These are phyloP conservation scores for Candida lessepsii DNA, from an alignment of 805 yeast genomes.

Conservation along the genomic window DNA sequence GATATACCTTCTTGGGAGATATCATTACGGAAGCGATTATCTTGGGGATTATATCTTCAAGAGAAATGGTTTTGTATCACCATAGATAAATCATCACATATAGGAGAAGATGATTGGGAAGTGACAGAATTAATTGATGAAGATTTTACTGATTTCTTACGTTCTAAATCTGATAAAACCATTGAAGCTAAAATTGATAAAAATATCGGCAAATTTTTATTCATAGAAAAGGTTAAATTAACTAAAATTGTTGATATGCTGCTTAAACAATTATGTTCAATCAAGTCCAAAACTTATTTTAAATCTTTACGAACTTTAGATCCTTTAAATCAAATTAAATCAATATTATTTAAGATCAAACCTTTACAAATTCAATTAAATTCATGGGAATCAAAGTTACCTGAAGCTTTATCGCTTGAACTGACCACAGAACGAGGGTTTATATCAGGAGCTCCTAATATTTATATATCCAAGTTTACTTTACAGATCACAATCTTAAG, in stretches of 20 bases:
- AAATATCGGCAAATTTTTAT: conserved; percentile 64
- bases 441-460: conserved; percentile 62
- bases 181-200: conserved; percentile 61
- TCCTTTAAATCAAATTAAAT: conserved; percentile 49
- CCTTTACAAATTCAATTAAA: conserved; percentile 70
- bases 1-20: conserved; percentile 91
- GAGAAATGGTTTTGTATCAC: conserved; percentile 87
- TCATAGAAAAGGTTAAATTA: conserved; percentile 65
- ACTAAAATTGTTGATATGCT: conserved; percentile 71
- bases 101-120: conserved; percentile 75
- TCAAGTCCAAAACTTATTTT: conserved; percentile 52
- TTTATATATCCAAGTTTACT: conserved; percentile 82
- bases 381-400: conserved; percentile 74
- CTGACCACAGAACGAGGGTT: conserved; percentile 55
- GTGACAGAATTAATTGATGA: conserved; percentile 66
- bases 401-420: conserved; percentile 59
- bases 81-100: conserved; percentile 81
- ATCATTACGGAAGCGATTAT: conserved; percentile 77
- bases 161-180: conserved; percentile 20
- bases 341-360: conserved; percentile 70
- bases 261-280: conserved; percentile 66
- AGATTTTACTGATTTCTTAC: conserved; percentile 67
- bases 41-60: conserved; percentile 93
- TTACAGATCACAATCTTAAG: conserved; percentile 69
- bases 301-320: conserved; percentile 5